Evolutionary conservation across 2,329 filamentous ascomycete species (phyloP), one percentile per base, ranked within the genome.

Genomic region (Fusarium haematococcum): DNA sequence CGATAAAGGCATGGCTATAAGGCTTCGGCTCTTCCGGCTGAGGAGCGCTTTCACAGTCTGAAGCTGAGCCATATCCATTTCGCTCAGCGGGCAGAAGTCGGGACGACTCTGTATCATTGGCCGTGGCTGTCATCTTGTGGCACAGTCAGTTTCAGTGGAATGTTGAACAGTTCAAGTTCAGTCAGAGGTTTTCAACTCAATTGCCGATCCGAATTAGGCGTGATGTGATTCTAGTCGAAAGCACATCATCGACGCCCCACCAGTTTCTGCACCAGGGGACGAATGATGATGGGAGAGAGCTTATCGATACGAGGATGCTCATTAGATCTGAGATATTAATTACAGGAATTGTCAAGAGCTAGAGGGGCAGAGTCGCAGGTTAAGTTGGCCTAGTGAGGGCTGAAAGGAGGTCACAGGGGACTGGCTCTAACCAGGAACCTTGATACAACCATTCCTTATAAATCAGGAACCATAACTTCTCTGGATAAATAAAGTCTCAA

Each of bases 1-100:
- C 71, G 37, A 75, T 73, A 54, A 72, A 74, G 0, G 73, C 63
- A 37, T 70, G 61, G 27, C 71, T 74, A 52, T 74, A 74, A 2
- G 56, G n/a, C 27, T 71, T 73, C 10, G 61, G 27, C 30, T 70
- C 48, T 1, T 61, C 20, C 4, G 61, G 2, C 11, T 50, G 67
- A 14, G 25, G 18, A 13, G 30, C 48, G 25, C 18, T 65, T 50
- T 74, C 73, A 25, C 64, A 66, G 25, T 70, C 71, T 16, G 45
- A 16, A 13, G 37, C 43, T 27, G 70, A 59, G 23, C 67, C 69
- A 27, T 72, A 70, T 14, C 25, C 54, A 13, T 39, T 5, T 63
- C 27, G 58, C 48, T 59, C 63, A 35, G 48, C 45, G 13, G 45
- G 35, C 4, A 71, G 20, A 18, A 75, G 68, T 8, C 39, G 48